Conservation (phyloP, 306 rosid genomes). For the Calophaca sinica region DNA sequence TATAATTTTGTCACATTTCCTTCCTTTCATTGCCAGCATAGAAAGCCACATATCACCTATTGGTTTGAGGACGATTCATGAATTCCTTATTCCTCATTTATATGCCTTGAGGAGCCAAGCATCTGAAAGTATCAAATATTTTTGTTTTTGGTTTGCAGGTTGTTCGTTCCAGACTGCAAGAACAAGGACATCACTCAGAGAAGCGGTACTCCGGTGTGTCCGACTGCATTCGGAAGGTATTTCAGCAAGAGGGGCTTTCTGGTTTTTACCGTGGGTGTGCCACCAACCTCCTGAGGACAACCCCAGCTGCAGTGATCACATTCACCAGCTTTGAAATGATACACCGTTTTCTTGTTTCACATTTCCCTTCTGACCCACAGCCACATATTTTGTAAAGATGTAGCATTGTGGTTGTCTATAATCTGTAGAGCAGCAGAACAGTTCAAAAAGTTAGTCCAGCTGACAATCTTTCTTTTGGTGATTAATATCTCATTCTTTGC, state of each 20-base stretch:
- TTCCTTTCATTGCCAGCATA: slow-evolving; percentile 7
- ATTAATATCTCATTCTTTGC: slow-evolving; percentile 40
- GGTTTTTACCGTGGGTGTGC: slow-evolving; percentile 88
- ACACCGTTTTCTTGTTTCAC: slow-evolving; percentile 74
- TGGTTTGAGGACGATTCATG: slow-evolving; percentile 8
- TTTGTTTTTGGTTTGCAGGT: slow-evolving; percentile 55
- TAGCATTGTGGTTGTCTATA: slow-evolving; percentile 4
- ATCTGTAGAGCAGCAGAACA: slow-evolving; percentile 9
- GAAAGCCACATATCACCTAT: neutral
- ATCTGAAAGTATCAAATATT: neutral
- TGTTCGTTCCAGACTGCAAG: slow-evolving; percentile 83
- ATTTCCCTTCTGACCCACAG: slow-evolving; percentile 64
- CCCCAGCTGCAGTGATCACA: slow-evolving; percentile 87
- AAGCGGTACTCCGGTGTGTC: slow-evolving; percentile 68
- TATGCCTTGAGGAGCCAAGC: neutral
- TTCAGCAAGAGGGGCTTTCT: slow-evolving; percentile 66
- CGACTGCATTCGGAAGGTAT: slow-evolving; percentile 71
- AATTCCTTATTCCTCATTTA: slow-evolving; percentile 3
- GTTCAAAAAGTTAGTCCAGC: slow-evolving; percentile 22
- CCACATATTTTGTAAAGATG: slow-evolving; percentile 61
- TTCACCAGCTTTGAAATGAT: slow-evolving; percentile 90
- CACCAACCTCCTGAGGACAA: slow-evolving; percentile 81
- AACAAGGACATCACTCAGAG: slow-evolving; percentile 74
- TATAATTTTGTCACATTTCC: neutral
- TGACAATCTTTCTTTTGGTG: slow-evolving; percentile 16